These are phyloP conservation scores for Cryphonectria japonica DNA, from an alignment of 2,329 filamentous ascomycete species.

Conservation along the genomic window DNA sequence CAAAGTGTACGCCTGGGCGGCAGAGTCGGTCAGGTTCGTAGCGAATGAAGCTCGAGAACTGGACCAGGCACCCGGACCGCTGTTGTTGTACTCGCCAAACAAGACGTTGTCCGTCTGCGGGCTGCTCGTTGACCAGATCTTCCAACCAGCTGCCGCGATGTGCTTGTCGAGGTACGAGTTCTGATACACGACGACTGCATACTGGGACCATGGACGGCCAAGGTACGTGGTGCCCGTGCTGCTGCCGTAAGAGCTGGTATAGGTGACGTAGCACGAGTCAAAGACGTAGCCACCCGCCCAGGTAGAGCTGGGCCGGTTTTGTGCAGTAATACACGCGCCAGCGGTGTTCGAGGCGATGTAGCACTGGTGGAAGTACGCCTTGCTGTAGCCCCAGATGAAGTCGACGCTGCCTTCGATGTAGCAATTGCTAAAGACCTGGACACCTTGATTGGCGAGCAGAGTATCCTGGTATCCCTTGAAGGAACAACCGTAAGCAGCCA, in stretches of 20 bases:
- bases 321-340: conserved; percentile 39
- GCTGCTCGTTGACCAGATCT: conserved; percentile 38
- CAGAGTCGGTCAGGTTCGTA: conserved; percentile 40
- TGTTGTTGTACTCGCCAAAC: conserved; percentile 40
- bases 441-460: conserved; percentile 36
- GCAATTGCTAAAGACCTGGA: conserved; percentile 41
- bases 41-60: conserved; percentile 40
- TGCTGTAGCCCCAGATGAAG: conserved; percentile 39
- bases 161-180: conserved; percentile 42
- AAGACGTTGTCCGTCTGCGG: conserved; percentile 41
- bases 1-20: conserved; percentile 42
- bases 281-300: conserved; percentile 41
- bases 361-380: conserved; percentile 43
- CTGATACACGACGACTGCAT: conserved; percentile 40
- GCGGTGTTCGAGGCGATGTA: conserved; percentile 43
- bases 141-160: conserved; percentile 40
- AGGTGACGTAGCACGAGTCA: conserved; percentile 36
- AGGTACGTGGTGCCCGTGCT: conserved; percentile 33
- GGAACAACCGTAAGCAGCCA: conserved; percentile 39
- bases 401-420: conserved; percentile 41
- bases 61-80: conserved; percentile 39
- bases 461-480: conserved; percentile 40
- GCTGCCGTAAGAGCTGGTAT: conserved; percentile 30
- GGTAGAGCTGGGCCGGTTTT: conserved; percentile 36
- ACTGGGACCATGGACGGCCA: conserved; percentile 35